Evolutionary conservation across 2,329 filamentous ascomycete species (phyloP).

Genomic region (Aspergillus sp.): DNA sequence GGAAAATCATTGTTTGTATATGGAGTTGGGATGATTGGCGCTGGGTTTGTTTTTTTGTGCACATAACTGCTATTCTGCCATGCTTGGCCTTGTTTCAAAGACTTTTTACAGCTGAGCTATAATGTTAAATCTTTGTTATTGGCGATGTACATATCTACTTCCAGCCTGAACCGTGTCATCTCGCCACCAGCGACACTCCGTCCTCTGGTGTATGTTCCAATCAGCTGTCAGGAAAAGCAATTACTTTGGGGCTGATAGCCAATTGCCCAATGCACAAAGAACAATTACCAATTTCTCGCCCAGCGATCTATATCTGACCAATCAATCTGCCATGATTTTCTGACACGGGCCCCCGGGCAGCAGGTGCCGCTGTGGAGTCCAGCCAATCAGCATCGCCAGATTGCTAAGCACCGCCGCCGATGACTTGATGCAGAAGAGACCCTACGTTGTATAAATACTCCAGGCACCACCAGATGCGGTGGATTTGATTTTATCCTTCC

Average conservation of each 20-base stretch:
- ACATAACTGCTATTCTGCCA: neutral
- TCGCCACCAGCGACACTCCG: neutral
- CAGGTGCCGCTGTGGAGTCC: neutral
- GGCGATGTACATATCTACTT: too few species aligned
- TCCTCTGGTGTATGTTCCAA: neutral
- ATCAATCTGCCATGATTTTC: neutral
- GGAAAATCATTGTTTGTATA: conserved; percentile 1
- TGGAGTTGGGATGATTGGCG: conserved; percentile 10
- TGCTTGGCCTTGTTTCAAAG: neutral
- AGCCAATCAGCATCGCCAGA: conserved; percentile 8
- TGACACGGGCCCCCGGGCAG: neutral
- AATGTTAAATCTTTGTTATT: neutral
- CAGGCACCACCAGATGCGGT: neutral
- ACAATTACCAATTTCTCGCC: conserved; percentile 7
- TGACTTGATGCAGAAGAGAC: neutral
- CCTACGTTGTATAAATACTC: conserved; percentile 5
- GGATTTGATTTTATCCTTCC: neutral
- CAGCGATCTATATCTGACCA: neutral
- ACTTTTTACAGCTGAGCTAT: neutral
- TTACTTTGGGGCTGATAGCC: neutral
- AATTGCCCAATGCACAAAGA: neutral
- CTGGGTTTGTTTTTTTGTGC: neutral
- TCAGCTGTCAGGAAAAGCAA: neutral
- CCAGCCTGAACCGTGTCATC: neutral
- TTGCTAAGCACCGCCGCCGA: conserved; percentile 9